Evolutionary conservation across 805 yeast genomes (phyloP).

Genomic region (Wickerhamomyces chaumierensis): DNA sequence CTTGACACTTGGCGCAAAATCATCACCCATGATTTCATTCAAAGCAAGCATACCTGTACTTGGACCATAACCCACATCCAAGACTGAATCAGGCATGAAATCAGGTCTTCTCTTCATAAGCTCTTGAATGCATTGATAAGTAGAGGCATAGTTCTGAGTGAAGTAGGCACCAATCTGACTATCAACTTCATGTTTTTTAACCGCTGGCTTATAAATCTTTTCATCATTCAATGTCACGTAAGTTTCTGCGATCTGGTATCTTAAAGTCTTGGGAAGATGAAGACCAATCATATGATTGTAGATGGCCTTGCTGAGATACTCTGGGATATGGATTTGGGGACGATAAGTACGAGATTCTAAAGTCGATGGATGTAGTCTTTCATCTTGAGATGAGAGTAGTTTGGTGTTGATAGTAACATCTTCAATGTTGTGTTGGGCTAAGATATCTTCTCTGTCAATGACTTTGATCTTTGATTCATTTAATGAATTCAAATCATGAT

Average conservation of each 20-base stretch:
- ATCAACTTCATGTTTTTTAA: slow-evolving; percentile 48
- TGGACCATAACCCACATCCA: slow-evolving; percentile 86
- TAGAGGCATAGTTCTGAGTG: slow-evolving; percentile 68
- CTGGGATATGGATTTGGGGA: slow-evolving; percentile 43
- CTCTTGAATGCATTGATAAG: slow-evolving; percentile 56
- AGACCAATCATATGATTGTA: slow-evolving; percentile 49
- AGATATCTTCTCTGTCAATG: slow-evolving; percentile 22
- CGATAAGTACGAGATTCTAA: slow-evolving; percentile 41
- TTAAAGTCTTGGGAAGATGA: slow-evolving; percentile 52
- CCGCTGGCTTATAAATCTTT: slow-evolving; percentile 40
- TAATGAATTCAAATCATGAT: slow-evolving; percentile 22
- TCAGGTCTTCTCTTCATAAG: slow-evolving; percentile 43
- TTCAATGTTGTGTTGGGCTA: slow-evolving; percentile 18
- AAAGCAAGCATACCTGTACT: slow-evolving; percentile 84
- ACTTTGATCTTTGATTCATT: slow-evolving; percentile 22
- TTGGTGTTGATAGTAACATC: slow-evolving; percentile 1
- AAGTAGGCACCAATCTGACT: slow-evolving; percentile 74
- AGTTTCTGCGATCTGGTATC: slow-evolving; percentile 48
- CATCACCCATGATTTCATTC: slow-evolving; percentile 67
- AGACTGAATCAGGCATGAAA: slow-evolving; percentile 54
- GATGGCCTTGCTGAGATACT: slow-evolving; percentile 42
- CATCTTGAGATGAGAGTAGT: slow-evolving; percentile 14
- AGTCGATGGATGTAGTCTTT: slow-evolving; percentile 47
- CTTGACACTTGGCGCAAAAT: slow-evolving; percentile 48
- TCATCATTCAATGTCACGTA: slow-evolving; percentile 40